Percentiles rank a stretch among this genome's conserved stretches.
Conservation (phyloP, 164 flowering plant genomes). For the Magnolia kwangsiensis region DNA sequence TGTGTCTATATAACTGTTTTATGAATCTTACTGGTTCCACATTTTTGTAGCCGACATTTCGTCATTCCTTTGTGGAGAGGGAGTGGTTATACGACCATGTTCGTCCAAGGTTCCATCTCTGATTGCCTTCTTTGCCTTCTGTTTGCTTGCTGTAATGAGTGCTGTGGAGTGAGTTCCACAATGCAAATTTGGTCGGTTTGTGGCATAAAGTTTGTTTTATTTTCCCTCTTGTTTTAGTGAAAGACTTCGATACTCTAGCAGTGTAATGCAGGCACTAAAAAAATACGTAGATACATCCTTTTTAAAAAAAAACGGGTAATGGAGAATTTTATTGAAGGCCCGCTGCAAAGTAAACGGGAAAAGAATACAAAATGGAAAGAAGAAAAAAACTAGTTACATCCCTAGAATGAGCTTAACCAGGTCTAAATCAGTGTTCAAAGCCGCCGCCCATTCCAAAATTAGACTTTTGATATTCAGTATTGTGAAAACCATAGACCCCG, state of each 20-base stretch:
- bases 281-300: too few relatives aligned
- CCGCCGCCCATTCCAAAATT: too few relatives aligned
- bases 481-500: too few relatives aligned
- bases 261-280: too few relatives aligned
- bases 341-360: not conserved
- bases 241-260: not conserved
- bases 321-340: too few relatives aligned
- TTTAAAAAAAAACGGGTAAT: too few relatives aligned
- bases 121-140: constrained; percentile 4
- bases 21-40: not conserved
- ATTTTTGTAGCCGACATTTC: constrained; percentile 64
- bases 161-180: not conserved
- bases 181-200: not conserved
- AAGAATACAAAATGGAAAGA: not conserved
- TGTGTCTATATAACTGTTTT: not conserved
- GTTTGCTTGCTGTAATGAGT: not conserved
- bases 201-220: not conserved
- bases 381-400: not conserved
- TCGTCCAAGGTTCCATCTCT: constrained; percentile 66
- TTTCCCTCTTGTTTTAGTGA: not conserved
- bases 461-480: too few relatives aligned
- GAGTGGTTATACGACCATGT: constrained; percentile 87
- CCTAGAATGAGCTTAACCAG: not conserved
- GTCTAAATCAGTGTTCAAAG: too few relatives aligned
- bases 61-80: constrained; percentile 91